Evolutionary conservation across 1,139 yeast species (phyloP).

Genomic region (Komagataea norvegica): DNA sequence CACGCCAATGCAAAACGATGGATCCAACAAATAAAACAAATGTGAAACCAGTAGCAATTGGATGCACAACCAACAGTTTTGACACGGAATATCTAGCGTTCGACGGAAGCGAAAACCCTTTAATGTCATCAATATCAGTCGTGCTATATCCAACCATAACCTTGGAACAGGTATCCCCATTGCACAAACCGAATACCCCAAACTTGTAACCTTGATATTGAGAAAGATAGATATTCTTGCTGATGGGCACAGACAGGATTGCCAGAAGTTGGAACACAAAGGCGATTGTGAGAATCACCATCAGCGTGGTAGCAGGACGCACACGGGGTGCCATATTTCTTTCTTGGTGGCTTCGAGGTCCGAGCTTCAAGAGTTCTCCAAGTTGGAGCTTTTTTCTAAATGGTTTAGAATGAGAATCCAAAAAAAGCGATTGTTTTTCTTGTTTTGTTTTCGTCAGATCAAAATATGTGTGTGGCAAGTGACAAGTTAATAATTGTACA

Average conservation of each 20-base stretch:
- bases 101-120: slow-evolving; percentile 47
- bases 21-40: slow-evolving; percentile 42
- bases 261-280: slow-evolving; percentile 51
- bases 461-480: slow-evolving; percentile 14
- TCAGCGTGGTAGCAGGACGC: slow-evolving; percentile 35
- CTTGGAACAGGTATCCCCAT: slow-evolving; percentile 42
- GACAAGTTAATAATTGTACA: not conserved
- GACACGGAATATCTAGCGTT: slow-evolving; percentile 64
- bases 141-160: slow-evolving; percentile 48
- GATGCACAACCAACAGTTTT: slow-evolving; percentile 69
- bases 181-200: slow-evolving; percentile 87
- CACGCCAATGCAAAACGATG: slow-evolving; percentile 35
- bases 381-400: not conserved
- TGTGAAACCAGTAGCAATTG: slow-evolving; percentile 78
- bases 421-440: too few relatives aligned
- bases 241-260: slow-evolving; percentile 59
- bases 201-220: slow-evolving; percentile 49
- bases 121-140: slow-evolving; percentile 27
- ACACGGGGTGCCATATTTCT: slow-evolving; percentile 29
- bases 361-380: not conserved
- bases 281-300: slow-evolving; percentile 40
- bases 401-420: too few relatives aligned
- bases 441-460: slow-evolving; percentile 3
- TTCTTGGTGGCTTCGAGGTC: not conserved
- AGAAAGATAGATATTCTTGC: slow-evolving; percentile 45